phyloP scores from a whole-genome alignment of 257 asterid species.

The Solanum infundibuliforme region DNA sequence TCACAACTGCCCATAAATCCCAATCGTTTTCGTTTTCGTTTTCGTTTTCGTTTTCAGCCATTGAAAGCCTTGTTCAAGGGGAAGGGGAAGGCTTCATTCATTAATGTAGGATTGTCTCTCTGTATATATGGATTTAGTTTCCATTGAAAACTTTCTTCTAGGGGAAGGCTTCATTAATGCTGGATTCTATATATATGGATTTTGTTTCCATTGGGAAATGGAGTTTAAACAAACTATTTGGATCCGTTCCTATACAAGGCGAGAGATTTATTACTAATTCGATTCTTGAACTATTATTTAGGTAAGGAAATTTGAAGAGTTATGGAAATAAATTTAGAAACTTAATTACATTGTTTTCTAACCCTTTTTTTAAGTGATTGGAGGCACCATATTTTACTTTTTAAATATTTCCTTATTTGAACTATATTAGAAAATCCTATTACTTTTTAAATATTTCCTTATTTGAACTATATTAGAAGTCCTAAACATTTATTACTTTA shows the following conservation, averaged over 20 bases:
- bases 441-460: not conserved
- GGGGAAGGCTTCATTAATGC: not conserved
- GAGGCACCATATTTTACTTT: not conserved
- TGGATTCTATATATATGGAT: not conserved
- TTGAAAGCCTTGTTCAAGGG: not conserved
- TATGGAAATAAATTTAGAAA: not conserved
- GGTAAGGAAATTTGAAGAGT: not conserved
- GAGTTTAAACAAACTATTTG: not conserved
- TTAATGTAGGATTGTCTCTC: not conserved
- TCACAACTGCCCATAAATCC: constrained; percentile 6
- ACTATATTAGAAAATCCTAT: not conserved
- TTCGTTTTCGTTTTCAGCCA: constrained; percentile 1
- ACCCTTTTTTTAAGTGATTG: not conserved
- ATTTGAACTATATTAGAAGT: not conserved
- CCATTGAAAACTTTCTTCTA: not conserved
- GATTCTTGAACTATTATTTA: not conserved
- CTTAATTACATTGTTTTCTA: not conserved
- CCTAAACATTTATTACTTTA: not conserved
- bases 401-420: too few relatives aligned
- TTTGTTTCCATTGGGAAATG: not conserved
- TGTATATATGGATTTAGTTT: not conserved
- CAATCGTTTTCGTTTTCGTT: constrained; percentile 2
- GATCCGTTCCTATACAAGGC: not conserved
- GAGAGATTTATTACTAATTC: not conserved
- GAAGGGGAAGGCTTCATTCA: not conserved